These are phyloP conservation scores for Macrolepiota fuliginosa DNA, from an alignment of 768 basidiomycete species.

Conservation along the genomic window DNA sequence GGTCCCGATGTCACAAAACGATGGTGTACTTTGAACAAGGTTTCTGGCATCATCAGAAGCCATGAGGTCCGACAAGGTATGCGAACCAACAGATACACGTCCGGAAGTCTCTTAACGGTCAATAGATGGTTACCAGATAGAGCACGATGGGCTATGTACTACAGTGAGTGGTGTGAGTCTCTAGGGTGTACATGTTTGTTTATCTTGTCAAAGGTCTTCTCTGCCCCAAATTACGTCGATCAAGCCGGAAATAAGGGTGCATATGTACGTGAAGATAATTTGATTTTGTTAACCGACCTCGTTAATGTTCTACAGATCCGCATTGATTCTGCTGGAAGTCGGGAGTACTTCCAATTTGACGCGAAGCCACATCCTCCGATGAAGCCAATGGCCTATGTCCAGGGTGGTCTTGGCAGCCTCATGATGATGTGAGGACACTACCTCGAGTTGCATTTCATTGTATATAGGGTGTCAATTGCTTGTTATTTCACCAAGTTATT, in stretches of 20 bases:
- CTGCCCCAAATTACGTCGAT: conserved; percentile 94
- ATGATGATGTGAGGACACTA: conserved; percentile 50
- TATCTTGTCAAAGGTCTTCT: conserved; percentile 63
- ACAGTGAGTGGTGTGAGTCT: conserved; percentile 51
- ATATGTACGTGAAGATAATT: conserved; percentile 53
- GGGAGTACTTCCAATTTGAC: conserved; percentile 78
- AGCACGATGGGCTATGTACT: conserved; percentile 92
- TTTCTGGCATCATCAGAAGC: conserved; percentile 88
- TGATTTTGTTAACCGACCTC: background rate
- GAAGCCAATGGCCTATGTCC: conserved; percentile 90
- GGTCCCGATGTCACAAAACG: conserved; percentile 90
- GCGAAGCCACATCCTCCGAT: conserved; percentile 86
- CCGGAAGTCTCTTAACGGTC: conserved; percentile 1
- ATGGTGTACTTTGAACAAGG: conserved; percentile 86
- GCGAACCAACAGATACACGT: conserved; percentile 15
- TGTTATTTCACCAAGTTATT: background rate
- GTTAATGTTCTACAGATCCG: conserved; percentile 55
- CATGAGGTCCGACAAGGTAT: conserved; percentile 94
- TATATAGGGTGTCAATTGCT: background rate
- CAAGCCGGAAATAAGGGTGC: conserved; percentile 91
- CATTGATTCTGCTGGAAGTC: conserved; percentile 73
- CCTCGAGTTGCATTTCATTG: background rate
- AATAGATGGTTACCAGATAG: conserved; percentile 88
- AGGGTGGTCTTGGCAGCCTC: conserved; percentile 61
- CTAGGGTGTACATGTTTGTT: background rate